A percentile compares a stretch with the other conserved stretches of the same genome.
These are phyloP conservation scores for Trypanosoma brucei DNA, from an alignment of 208 protist genomes.

Conservation along the genomic window DNA sequence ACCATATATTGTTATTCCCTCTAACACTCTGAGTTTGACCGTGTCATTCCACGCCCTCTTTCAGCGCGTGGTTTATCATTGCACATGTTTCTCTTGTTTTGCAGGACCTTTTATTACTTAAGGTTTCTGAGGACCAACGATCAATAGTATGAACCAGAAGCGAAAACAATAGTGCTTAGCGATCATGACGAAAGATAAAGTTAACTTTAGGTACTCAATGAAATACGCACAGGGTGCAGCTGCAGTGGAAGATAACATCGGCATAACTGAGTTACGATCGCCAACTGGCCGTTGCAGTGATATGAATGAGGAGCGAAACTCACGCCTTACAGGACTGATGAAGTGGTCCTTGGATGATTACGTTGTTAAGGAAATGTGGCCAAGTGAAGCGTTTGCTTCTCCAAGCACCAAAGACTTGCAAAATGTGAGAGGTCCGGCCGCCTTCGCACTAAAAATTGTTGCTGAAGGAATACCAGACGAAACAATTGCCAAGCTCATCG, in stretches of 20 bases:
- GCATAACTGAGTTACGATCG: slow-evolving; percentile 43
- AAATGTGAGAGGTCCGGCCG: not conserved
- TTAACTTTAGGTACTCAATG: slow-evolving; percentile 46
- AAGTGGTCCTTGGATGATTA: slow-evolving; percentile 88
- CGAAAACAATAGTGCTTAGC: not conserved
- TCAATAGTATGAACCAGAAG: no score
- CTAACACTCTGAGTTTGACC: no score
- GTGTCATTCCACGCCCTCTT: no score
- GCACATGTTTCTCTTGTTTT: no score
- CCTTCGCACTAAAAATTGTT: slow-evolving; percentile 41
- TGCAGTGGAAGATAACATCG: slow-evolving; percentile 52
- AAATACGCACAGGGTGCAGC: slow-evolving; percentile 44
- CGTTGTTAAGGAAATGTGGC: slow-evolving; percentile 62
- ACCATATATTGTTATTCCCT: no score
- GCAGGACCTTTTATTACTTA: no score
- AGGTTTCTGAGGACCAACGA: no score
- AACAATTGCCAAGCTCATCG: slow-evolving; percentile 22
- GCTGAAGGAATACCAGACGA: slow-evolving; percentile 69
- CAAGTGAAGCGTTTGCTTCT: not conserved
- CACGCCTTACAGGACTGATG: slow-evolving; percentile 53
- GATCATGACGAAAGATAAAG: slow-evolving; percentile 65
- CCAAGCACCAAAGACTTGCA: no score
- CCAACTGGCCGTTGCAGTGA: not conserved
- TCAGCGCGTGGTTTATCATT: no score
- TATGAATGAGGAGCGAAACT: slow-evolving; percentile 6